A percentile compares a stretch with the other conserved stretches of the same genome.
Conservation (phyloP, 2,329 filamentous ascomycete species). For the Calonectria multiphialidica region DNA sequence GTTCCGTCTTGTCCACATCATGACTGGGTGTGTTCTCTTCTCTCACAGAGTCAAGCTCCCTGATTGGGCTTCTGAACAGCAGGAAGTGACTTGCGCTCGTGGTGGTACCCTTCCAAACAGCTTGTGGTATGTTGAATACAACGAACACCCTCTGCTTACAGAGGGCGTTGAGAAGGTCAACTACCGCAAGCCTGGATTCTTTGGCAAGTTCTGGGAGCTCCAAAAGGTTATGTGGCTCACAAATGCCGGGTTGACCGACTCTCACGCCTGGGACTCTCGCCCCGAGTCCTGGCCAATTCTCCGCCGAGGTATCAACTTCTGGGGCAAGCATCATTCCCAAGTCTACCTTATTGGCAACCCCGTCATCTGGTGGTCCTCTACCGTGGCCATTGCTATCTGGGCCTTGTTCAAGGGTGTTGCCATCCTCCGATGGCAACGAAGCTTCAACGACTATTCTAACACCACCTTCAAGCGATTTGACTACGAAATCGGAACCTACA, state of each 20-base stretch:
- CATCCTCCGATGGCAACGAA: constrained; percentile 93
- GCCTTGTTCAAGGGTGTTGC: constrained; percentile 88
- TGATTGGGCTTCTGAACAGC: constrained; percentile 97
- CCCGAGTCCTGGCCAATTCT: constrained; percentile 94
- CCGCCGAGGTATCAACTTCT: constrained; percentile 97
- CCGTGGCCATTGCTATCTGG: constrained; percentile 81
- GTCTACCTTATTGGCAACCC: constrained; percentile 98
- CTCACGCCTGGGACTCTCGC: constrained; percentile 97
- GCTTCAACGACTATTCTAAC: constrained; percentile 86
- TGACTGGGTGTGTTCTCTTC: constrained; percentile 97
- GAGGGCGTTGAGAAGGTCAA: constrained; percentile 91
- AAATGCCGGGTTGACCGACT: constrained; percentile 95
- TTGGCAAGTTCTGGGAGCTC: constrained; percentile 97
- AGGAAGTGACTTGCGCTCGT: constrained; percentile 97
- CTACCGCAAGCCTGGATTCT: constrained; percentile 93
- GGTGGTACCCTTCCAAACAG: constrained; percentile 95
- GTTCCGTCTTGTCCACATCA: constrained; percentile 93
- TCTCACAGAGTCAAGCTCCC: constrained; percentile 99
- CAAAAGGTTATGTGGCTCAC: constrained; percentile 99
- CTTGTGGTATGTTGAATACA: constrained; percentile 95
- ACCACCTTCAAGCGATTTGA: constrained; percentile 95
- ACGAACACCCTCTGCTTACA: constrained; percentile 83
- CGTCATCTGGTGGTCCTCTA: constrained; percentile 93
- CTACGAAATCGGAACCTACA: constrained; percentile 91
- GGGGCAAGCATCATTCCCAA: constrained; percentile 93